Conservation (phyloP, 2,329 filamentous ascomycete genomes). For the Alternaria sp. region DNA sequence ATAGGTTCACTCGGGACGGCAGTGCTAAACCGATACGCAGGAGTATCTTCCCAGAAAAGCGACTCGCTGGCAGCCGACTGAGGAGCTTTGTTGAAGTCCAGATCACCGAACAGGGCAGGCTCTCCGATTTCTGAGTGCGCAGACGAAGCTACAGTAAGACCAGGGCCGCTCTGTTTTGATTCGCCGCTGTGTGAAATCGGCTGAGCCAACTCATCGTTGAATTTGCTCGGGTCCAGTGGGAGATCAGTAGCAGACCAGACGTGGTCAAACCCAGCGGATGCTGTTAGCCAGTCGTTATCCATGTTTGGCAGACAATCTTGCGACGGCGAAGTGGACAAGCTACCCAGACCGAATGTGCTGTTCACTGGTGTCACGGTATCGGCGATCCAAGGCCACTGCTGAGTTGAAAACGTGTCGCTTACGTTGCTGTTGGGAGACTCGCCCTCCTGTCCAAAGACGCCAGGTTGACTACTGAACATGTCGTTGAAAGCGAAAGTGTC, state of each 20-base stretch:
- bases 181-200: slow-evolving; percentile 53
- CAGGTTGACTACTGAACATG: slow-evolving; percentile 37
- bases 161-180: slow-evolving; percentile 51
- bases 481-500: slow-evolving; percentile 42
- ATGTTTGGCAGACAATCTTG: slow-evolving; percentile 49
- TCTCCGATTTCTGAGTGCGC: slow-evolving; percentile 53
- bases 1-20: slow-evolving; percentile 34
- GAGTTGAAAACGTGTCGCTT: slow-evolving; percentile 41
- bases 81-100: slow-evolving; percentile 44
- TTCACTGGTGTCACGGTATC: slow-evolving; percentile 36
- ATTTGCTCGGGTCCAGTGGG: slow-evolving; percentile 50
- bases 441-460: slow-evolving; percentile 38
- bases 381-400: slow-evolving; percentile 48
- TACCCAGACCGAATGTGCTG: slow-evolving; percentile 44
- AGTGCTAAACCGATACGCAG: slow-evolving; percentile 42
- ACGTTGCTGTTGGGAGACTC: slow-evolving; percentile 47
- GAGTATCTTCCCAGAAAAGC: slow-evolving; percentile 50
- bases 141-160: slow-evolving; percentile 52
- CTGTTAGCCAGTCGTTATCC: slow-evolving; percentile 47
- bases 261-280: slow-evolving; percentile 46
- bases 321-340: slow-evolving; percentile 51
- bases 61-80: slow-evolving; percentile 44
- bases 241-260: slow-evolving; percentile 53
- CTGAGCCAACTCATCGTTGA: slow-evolving; percentile 45
- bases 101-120: slow-evolving; percentile 42